Conservation (phyloP, 2,329 filamentous ascomycete genomes). For the Myriosclerotinia scirpicola region DNA sequence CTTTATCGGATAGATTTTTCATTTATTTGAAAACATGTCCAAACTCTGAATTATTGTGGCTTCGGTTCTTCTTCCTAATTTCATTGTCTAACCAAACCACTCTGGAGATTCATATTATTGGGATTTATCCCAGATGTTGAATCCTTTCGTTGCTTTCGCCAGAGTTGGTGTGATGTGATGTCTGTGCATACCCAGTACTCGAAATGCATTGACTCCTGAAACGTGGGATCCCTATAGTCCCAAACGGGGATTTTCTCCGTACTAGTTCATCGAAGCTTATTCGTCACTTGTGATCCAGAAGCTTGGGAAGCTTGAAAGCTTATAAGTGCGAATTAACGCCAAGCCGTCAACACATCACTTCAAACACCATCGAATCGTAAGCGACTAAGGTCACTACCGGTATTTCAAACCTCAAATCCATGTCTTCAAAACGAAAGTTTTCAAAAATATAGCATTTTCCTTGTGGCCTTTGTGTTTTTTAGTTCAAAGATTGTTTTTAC, state of each 20-base stretch:
- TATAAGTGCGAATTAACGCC: slow-evolving; percentile 4
- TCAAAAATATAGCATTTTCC: slow-evolving; percentile 15
- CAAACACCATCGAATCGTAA: slow-evolving; percentile 20
- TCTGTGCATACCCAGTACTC: slow-evolving; percentile 1
- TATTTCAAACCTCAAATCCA: slow-evolving; percentile 14
- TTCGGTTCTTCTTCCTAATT: background rate
- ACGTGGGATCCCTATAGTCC: background rate
- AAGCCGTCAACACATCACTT: slow-evolving; percentile 8
- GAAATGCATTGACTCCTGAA: slow-evolving; percentile 9
- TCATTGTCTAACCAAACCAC: background rate
- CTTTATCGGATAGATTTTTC: background rate
- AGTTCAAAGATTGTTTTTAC: background rate
- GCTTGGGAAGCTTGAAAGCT: background rate
- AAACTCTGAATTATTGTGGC: background rate
- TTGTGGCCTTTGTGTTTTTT: background rate
- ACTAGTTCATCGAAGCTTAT: background rate
- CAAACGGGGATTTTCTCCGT: background rate
- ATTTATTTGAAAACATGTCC: background rate
- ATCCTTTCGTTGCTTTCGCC: background rate
- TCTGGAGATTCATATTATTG: too few species aligned
- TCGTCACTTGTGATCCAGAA: background rate
- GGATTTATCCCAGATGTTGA: too few species aligned
- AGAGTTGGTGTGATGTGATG: slow-evolving; percentile 2
- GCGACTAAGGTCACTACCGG: background rate
- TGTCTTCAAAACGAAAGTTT: slow-evolving; percentile 1